Evolutionary conservation across 2,329 filamentous ascomycete species (phyloP), one percentile per base, ranked within the genome.

Genomic region (Arthrinium puccinioides): DNA sequence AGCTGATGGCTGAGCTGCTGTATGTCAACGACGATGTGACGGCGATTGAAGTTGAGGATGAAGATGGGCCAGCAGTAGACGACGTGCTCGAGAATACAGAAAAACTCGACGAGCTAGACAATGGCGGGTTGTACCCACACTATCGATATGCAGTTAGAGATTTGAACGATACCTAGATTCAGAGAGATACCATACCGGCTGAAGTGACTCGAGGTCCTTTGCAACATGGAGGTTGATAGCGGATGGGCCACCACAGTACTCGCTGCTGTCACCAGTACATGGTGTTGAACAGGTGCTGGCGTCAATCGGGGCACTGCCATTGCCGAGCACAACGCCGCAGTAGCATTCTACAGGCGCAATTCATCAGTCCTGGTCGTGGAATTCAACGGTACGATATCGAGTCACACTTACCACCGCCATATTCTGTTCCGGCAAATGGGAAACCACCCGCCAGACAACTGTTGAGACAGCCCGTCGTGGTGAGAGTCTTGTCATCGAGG

Each of bases 281-380:
- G 67, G 53, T 49, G 68, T 66, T 43, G 62, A 60, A 54, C 76
- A 81, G 27, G 67, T 52, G 11, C 46, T 44, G 16, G 49, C 41
- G 33, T 59, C 51, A 9, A 60, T 63, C 21, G 58, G 48, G 21
- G 41, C 42, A 5, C 64, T 68, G 38, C 60, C 58, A 44, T 69
- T 70, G 26, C 70, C 74, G 23, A 78, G 59, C 20, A 77, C 64
- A 26, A 69, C 67, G 30, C 70, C 70, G 45, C 70, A 74, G 50
- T 62, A 72, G 45, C 68, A 73, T 46, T 71, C 63, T 33, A 7
- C 6, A 24, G 14, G 31, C 19, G 58, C 59, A 51, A 6, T 9
- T 30, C 7, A 19, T 15, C 9, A 9, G 11, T 30, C 15, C 9
- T 19, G 10, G 28, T 13, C 8, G 26, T 28, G 19, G 5, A 16